Evolutionary conservation across 305 asterid genomes (phyloP).

Genomic region (Solanum hybrid): DNA sequence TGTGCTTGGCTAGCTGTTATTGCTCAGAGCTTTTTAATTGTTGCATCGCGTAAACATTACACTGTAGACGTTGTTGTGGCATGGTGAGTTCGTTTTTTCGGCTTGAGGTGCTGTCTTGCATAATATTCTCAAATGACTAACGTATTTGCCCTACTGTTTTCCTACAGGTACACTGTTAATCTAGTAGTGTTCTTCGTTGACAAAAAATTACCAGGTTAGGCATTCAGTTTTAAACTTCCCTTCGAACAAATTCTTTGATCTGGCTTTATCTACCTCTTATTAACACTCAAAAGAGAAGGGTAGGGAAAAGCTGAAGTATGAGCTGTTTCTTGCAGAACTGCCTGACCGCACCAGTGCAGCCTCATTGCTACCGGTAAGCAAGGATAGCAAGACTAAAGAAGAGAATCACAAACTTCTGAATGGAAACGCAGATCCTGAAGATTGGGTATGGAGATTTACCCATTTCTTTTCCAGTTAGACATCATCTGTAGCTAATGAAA

Average conservation of each 20-base stretch:
- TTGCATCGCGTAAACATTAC: conserved; percentile 90
- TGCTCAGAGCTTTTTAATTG: conserved; percentile 76
- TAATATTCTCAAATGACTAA: too few species aligned
- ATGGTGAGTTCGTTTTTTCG: conserved; percentile 31
- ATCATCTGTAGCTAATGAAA: not conserved
- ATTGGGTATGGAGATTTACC: conserved; percentile 42
- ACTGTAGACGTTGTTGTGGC: conserved; percentile 90
- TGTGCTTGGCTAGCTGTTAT: conserved; percentile 65
- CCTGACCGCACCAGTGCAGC: conserved; percentile 59
- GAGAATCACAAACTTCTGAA: conserved; percentile 72
- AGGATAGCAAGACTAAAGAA: conserved; percentile 57
- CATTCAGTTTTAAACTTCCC: not conserved
- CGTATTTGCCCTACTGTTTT: not conserved
- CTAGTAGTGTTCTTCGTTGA: conserved; percentile 86
- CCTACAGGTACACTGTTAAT: conserved; percentile 84
- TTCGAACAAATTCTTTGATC: not conserved
- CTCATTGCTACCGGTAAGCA: conserved; percentile 59
- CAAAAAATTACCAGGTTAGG: conserved; percentile 27
- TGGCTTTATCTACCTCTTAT: not conserved
- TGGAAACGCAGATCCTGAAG: conserved; percentile 61
- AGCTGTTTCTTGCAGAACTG: conserved; percentile 35
- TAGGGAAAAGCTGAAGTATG: not conserved
- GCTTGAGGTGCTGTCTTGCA: not conserved
- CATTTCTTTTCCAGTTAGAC: not conserved
- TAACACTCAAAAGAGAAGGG: not conserved